Evolutionary conservation across 345 rosid genomes (phyloP), one percentile per base, ranked within the genome.

Genomic region (Hirschfeldia incana): DNA sequence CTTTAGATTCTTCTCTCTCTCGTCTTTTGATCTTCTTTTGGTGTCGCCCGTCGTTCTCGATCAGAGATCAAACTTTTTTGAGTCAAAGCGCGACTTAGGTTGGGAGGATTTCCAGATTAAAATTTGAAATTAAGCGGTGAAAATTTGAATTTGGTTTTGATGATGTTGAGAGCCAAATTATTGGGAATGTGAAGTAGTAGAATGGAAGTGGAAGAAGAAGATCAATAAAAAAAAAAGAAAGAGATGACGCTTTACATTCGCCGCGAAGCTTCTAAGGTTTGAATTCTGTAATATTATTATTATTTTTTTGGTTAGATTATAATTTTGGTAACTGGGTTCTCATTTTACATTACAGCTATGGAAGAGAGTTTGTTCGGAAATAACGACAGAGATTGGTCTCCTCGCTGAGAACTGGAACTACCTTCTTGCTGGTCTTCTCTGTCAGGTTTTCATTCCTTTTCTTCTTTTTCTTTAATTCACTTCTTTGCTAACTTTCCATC

Each of bases 301-400:
- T 32, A 1, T 32, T 29, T 37, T 32, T 29, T 37, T 74, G 57
- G 57, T 57, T 21, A 21, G 21, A 57, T 57, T 17, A 7, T 16
- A 26, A 55, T 17, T 21, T 57, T 29, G 62, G 62, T 58, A 26
- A 58, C 2, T 8, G 27, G 17, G 28, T n/a, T n/a, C 2, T 66
- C 30, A 39, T 67, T 62, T 12, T 46, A 0, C 13, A 37, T 7
- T 80, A 85, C 74, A 96, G 99, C 80, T 93, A 64, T 93, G 99
- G 99, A 96, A 90, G 88, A 89, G 97, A 85, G 53, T 93, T 61
- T 93, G 92, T 82, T 88, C 98, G 17, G 99, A 96, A 85, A 76
- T 81, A 58, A 80, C 81, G 11, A 86, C 94, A 33, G 99, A 96
- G 89, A 86, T 96, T 85, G 88, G 75, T 72, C 94, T 96, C 15